Conservation (phyloP, 192 early-diverging fungal species). For the Mortierella hygrophila region DNA sequence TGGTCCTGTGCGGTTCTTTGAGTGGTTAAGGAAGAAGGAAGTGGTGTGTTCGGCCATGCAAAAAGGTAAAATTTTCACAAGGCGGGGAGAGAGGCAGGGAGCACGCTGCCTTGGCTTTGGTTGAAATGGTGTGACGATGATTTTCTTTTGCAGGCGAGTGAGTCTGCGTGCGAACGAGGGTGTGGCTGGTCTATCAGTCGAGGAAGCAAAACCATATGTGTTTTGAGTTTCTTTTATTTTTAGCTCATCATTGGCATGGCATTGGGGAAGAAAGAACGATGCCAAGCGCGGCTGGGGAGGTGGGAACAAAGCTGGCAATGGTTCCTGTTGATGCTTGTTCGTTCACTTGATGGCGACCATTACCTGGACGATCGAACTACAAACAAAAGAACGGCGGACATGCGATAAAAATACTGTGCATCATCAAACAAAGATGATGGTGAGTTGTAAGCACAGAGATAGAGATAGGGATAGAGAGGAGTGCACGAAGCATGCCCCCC, state of each 20-base stretch:
- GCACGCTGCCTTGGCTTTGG: too few relatives aligned
- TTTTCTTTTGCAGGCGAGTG: too few relatives aligned
- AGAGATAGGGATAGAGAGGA: too few relatives aligned
- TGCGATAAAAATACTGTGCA: background rate
- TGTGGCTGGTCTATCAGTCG: background rate
- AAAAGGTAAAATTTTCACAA: too few relatives aligned
- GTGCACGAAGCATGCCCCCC: too few relatives aligned
- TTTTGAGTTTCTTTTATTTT: constrained; percentile 1
- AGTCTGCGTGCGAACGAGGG: background rate
- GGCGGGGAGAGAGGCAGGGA: too few relatives aligned
- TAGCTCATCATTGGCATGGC: background rate
- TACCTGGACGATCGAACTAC: background rate
- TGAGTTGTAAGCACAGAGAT: background rate
- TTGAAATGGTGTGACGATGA: too few relatives aligned
- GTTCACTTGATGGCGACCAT: background rate
- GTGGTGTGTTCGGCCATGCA: background rate
- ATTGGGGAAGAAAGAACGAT: background rate
- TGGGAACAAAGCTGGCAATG: background rate
- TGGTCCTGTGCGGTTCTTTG: too few relatives aligned
- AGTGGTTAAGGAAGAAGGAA: background rate
- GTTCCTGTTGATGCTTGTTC: background rate
- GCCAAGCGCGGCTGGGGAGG: background rate
- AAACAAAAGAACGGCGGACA: too few relatives aligned
- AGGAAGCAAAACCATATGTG: background rate
- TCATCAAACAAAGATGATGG: background rate